These are phyloP conservation scores for Acorus calamus DNA, from an alignment of 106 monocot genomes.

Conservation along the genomic window DNA sequence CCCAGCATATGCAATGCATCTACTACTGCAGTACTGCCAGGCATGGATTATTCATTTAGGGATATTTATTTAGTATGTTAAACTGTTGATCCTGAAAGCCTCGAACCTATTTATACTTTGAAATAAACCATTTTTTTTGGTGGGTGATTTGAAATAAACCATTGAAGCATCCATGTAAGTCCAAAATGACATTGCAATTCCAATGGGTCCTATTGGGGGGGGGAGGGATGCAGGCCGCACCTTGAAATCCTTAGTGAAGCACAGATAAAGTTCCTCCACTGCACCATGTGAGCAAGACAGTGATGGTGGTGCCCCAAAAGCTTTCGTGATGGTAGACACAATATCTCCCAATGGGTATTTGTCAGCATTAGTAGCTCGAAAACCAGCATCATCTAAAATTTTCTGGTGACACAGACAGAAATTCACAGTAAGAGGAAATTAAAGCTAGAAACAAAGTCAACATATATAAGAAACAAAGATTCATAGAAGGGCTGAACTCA, in stretches of 20 bases:
- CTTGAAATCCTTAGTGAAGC: slow-evolving; percentile 81
- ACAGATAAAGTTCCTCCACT: slow-evolving; percentile 70
- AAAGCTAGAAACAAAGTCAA: background rate
- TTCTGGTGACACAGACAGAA: slow-evolving; percentile 27
- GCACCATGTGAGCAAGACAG: slow-evolving; percentile 53
- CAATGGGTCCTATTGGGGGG: background rate
- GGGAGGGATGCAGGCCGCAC: slow-evolving; percentile 17
- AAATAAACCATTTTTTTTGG: too few species aligned
- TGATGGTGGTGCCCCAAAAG: slow-evolving; percentile 58
- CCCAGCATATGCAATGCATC: too few species aligned
- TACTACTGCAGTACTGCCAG: too few species aligned
- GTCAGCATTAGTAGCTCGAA: slow-evolving; percentile 47
- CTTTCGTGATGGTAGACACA: slow-evolving; percentile 36
- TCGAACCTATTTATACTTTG: too few species aligned
- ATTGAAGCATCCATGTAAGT: too few species aligned
- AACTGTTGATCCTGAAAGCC: too few species aligned
- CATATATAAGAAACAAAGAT: background rate
- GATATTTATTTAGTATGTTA: too few species aligned
- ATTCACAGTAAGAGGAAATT: background rate
- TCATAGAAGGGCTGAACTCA: background rate
- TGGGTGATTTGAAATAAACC: too few species aligned
- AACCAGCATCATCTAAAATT: slow-evolving; percentile 52
- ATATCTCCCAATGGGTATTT: slow-evolving; percentile 47
- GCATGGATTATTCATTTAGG: too few species aligned
- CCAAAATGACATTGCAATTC: too few species aligned